A percentile compares a stretch with the other conserved stretches of the same genome.
phyloP scores from a whole-genome alignment of 371 early-diverging fungal genomes.

The Mucor circinelloides region DNA sequence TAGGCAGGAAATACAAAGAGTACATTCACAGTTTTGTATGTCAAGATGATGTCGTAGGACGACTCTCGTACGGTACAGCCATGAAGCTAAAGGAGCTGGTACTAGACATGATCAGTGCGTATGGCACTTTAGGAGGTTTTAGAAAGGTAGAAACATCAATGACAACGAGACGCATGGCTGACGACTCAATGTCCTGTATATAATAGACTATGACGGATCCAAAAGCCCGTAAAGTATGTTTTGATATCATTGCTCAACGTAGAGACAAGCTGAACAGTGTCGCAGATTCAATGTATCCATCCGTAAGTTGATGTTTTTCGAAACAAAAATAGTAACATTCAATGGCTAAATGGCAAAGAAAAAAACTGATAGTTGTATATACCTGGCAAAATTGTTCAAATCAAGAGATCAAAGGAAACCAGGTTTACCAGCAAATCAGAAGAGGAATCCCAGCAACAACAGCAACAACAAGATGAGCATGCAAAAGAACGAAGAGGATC shows the following conservation, averaged over 20 bases:
- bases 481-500: background rate
- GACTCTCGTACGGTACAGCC: conserved; percentile 76
- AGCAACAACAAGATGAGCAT: background rate
- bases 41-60: conserved; percentile 75
- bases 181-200: background rate
- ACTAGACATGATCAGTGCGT: conserved; percentile 43
- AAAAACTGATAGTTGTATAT: conserved; percentile 39
- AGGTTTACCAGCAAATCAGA: conserved; percentile 4
- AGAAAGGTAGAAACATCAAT: background rate
- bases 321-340: background rate
- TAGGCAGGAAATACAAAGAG: conserved; percentile 58
- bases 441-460: conserved; percentile 1
- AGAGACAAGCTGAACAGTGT: conserved; percentile 27
- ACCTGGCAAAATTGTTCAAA: conserved; percentile 45
- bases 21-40: conserved; percentile 71
- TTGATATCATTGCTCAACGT: conserved; percentile 33
- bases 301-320: conserved; percentile 28
- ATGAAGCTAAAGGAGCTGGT: conserved; percentile 49
- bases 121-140: conserved; percentile 30
- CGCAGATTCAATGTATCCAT: conserved; percentile 33
- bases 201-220: conserved; percentile 25
- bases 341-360: background rate
- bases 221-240: conserved; percentile 26
- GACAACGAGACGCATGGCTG: background rate
- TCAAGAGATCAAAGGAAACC: conserved; percentile 18